Evolutionary conservation across 2,329 filamentous ascomycete species (phyloP), one percentile per base, ranked within the genome.

Genomic region (Escovopsis weberi): DNA sequence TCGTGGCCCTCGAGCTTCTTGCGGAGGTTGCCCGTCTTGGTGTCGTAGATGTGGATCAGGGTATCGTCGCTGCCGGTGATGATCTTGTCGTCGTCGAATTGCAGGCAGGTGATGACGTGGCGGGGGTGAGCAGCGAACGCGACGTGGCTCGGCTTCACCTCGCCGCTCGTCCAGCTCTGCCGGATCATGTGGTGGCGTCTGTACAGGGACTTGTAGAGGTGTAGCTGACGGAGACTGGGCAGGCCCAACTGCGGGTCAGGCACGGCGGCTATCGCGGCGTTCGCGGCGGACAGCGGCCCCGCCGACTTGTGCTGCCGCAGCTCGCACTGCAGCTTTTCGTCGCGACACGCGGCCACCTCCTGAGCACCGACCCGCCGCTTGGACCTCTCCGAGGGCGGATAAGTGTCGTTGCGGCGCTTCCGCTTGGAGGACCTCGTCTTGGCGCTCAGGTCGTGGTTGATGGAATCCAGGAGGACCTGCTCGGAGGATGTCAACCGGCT

Each of bases 11-110:
- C 82, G 2, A 98, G 75, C 49, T 82, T 85, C 55, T 79, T 85
- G 39, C 84, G 77, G 33, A 94, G 65, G 49, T 82, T 82, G 45
- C 91, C 91, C 0, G 88, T 95, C 64, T 91, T 93, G 11, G 91
- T 96, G 57, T 96, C 88, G 60, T 96, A 98, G 30, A 98, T 87
- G 54, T 98, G 88, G 54, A 98, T 98, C 48, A 95, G 80, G 4
- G 88, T 94, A 58, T 98, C 91, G 58, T 98, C 91, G 56, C 89
- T 96, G 26, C 91, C 91, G 2, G 91, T 98, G 51, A 98, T 74
- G 51, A 98, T 95, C 64, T 96, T 96, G 68, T 98, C 88, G 39
- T 88, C 85, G 56, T 98, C 91, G 54, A 98, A 98, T 59, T 98
- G 88, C 42, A 98, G 72, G 58, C 91, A 98, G 12, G 91, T 98